phyloP scores from a whole-genome alignment of 75 land plant species.

The Larix kaempferi region DNA sequence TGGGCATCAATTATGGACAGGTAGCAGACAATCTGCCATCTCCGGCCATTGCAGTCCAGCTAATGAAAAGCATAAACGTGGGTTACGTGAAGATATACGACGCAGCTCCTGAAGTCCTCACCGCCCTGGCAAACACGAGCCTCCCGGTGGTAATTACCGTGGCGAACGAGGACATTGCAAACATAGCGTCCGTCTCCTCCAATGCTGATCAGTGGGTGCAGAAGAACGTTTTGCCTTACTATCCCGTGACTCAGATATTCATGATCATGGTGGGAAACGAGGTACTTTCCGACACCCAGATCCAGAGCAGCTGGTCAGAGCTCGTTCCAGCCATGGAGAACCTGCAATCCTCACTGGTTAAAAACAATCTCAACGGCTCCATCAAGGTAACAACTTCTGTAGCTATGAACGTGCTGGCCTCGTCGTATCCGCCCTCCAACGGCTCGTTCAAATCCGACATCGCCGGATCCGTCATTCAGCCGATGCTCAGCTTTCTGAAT shows the following conservation, averaged over 20 bases:
- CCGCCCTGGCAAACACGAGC: conserved; percentile 9
- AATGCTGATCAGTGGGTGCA: conserved; percentile 16
- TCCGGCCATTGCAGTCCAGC: conserved; percentile 10
- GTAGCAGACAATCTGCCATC: conserved; percentile 21
- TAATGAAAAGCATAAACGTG: conserved; percentile 17
- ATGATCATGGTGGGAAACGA: conserved; percentile 69
- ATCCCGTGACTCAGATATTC: conserved; percentile 35
- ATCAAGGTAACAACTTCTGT: conserved; percentile 31
- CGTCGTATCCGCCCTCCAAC: conserved; percentile 34
- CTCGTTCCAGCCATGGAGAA: conserved; percentile 39
- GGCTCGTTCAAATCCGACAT: conserved; percentile 16
- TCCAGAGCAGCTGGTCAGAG: conserved; percentile 4
- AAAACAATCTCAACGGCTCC: conserved; percentile 6
- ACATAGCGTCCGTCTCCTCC: not conserved
- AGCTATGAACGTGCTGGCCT: conserved; percentile 34
- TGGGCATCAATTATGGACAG: conserved; percentile 25
- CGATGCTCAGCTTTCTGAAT: conserved; percentile 51
- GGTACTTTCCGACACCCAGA: conserved; percentile 28
- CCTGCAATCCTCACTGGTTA: conserved; percentile 18
- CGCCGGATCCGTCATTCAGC: conserved; percentile 16
- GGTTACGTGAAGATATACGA: conserved; percentile 22
- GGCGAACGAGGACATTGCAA: conserved; percentile 6
- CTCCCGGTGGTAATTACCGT: conserved; percentile 15
- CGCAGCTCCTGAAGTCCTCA: conserved; percentile 13
- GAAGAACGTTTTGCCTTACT: conserved; percentile 15